Percentiles rank a stretch among this genome's conserved stretches.
These are phyloP conservation scores for Leccinellum rugosiceps DNA, from an alignment of 768 basidiomycete genomes.

Conservation along the genomic window DNA sequence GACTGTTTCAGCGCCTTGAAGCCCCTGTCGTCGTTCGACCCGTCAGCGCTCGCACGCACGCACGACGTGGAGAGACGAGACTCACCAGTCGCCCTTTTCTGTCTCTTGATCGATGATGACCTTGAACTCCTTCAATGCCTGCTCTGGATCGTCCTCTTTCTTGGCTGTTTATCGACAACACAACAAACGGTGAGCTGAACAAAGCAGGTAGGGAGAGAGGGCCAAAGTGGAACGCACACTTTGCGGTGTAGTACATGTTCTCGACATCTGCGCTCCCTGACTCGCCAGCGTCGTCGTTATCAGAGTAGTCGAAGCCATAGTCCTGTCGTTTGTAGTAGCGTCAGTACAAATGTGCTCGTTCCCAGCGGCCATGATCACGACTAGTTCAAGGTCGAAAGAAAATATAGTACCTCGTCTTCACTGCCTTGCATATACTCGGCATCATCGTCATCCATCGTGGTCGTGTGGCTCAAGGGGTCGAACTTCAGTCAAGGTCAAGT, in stretches of 20 bases:
- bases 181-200: background rate
- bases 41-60: background rate
- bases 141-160: slow-evolving; percentile 93
- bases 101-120: slow-evolving; percentile 87
- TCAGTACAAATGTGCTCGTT: slow-evolving; percentile 3
- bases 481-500: slow-evolving; percentile 1
- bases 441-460: slow-evolving; percentile 84
- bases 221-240: slow-evolving; percentile 54
- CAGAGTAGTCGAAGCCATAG: slow-evolving; percentile 96
- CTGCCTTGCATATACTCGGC: slow-evolving; percentile 92
- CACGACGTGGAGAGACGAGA: background rate
- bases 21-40: slow-evolving; percentile 59
- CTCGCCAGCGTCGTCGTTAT: slow-evolving; percentile 80
- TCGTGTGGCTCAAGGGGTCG: slow-evolving; percentile 1
- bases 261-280: slow-evolving; percentile 85
- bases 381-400: slow-evolving; percentile 1
- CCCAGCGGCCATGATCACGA: slow-evolving; percentile 1
- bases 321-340: slow-evolving; percentile 47
- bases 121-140: slow-evolving; percentile 85
- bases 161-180: slow-evolving; percentile 50
- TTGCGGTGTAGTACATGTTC: slow-evolving; percentile 98
- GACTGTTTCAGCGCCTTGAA: slow-evolving; percentile 99
- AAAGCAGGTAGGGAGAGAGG: background rate
- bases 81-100: slow-evolving; percentile 93
- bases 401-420: slow-evolving; percentile 68